Conservation (phyloP, 805 yeast species). For the Saturnispora silvae region DNA sequence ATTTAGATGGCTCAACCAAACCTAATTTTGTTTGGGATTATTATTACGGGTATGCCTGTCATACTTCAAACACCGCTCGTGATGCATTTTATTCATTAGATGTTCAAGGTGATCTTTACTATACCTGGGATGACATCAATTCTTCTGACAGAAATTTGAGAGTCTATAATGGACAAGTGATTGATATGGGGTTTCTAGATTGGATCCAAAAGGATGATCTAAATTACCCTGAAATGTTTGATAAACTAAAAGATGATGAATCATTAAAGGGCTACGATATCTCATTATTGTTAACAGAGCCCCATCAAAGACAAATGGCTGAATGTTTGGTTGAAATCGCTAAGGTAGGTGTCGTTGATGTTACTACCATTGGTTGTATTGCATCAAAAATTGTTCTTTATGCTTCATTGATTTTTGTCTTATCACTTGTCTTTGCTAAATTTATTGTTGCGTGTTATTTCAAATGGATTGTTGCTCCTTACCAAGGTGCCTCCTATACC, state of each 20-base stretch:
- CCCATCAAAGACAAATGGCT: conserved; percentile 61
- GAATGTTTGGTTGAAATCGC: conserved; percentile 77
- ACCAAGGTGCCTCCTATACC: conserved; percentile 61
- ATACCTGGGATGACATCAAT: conserved; percentile 79
- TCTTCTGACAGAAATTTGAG: conserved; percentile 65
- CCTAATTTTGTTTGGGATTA: conserved; percentile 55
- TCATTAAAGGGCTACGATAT: conserved; percentile 69
- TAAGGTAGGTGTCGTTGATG: conserved; percentile 83
- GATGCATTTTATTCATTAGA: conserved; percentile 49
- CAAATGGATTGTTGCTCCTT: conserved; percentile 69
- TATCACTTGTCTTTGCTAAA: conserved; percentile 67
- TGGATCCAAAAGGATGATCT: conserved; percentile 68
- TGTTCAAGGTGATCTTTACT: conserved; percentile 66
- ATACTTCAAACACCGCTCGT: conserved; percentile 65
- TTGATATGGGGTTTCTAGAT: conserved; percentile 66
- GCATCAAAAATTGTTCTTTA: conserved; percentile 78
- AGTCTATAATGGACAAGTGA: conserved; percentile 81
- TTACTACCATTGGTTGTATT: conserved; percentile 86
- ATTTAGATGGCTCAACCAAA: conserved; percentile 58
- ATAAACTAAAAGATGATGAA: conserved; percentile 44
- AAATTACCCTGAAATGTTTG: conserved; percentile 63
- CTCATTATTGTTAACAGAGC: conserved; percentile 56
- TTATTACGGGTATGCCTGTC: conserved; percentile 87
- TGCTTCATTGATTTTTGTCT: conserved; percentile 72
- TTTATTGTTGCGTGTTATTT: conserved; percentile 83